Evolutionary conservation across 345 rosid genomes (phyloP).

Genomic region (Firmiana major): DNA sequence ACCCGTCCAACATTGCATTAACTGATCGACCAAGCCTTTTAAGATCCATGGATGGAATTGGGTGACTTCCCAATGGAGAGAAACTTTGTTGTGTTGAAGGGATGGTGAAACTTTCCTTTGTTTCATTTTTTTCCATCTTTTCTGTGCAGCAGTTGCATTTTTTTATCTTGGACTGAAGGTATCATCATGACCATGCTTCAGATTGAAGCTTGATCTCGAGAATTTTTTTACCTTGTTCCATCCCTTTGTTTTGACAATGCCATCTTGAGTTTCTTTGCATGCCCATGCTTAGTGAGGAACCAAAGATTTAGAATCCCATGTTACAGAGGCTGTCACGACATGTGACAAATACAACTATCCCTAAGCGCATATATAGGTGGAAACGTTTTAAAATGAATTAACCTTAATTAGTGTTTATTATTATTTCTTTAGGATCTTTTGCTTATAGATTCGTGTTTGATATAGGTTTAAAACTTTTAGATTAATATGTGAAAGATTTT

Average conservation of each 20-base stretch:
- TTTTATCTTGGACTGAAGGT: conserved; percentile 37
- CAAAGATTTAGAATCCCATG: neutral
- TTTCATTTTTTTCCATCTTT: conserved; percentile 34
- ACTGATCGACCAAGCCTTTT: conserved; percentile 16
- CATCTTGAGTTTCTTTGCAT: neutral
- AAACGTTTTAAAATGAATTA: too few species aligned
- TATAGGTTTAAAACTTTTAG: too few species aligned
- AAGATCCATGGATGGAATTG: conserved; percentile 30
- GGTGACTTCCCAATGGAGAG: conserved; percentile 23
- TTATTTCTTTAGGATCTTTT: too few species aligned
- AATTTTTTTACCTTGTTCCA: conserved; percentile 10
- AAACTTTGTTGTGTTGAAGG: conserved; percentile 34
- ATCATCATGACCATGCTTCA: conserved; percentile 32
- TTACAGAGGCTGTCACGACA: too few species aligned
- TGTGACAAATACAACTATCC: too few species aligned
- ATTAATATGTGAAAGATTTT: too few species aligned
- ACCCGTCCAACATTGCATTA: conserved; percentile 38
- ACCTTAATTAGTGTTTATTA: too few species aligned
- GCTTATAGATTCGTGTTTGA: too few species aligned
- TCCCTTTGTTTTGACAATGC: neutral
- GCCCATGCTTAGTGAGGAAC: neutral
- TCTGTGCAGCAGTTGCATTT: conserved; percentile 25
- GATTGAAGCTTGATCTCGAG: conserved; percentile 24
- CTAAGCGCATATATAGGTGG: too few species aligned
- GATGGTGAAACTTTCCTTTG: conserved; percentile 35